Percentiles rank a stretch among this genome's conserved stretches.
phyloP scores from a whole-genome alignment of 805 yeast species.

The Phaffomyces opuntiae region DNA sequence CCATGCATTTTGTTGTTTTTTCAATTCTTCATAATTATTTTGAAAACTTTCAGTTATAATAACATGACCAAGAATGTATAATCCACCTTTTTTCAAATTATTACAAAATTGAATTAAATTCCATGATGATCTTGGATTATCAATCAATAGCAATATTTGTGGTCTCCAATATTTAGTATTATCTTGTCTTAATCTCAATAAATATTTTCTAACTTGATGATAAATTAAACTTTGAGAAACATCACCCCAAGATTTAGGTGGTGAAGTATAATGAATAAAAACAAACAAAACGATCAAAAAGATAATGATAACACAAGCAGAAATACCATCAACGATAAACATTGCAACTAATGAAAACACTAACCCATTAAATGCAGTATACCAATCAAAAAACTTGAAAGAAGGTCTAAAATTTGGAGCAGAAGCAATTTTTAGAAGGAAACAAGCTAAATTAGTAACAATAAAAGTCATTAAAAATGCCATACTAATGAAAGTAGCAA shows the following conservation, averaged over 20 bases:
- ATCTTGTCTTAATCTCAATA: slow-evolving; percentile 75
- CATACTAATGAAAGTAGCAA: slow-evolving; percentile 95
- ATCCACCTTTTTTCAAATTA: slow-evolving; percentile 90
- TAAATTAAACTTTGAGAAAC: slow-evolving; percentile 92
- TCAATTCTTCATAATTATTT: slow-evolving; percentile 58
- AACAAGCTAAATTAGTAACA: slow-evolving; percentile 91
- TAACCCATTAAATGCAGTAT: slow-evolving; percentile 77
- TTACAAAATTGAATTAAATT: slow-evolving; percentile 88
- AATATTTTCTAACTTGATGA: slow-evolving; percentile 92
- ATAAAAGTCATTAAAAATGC: slow-evolving; percentile 94
- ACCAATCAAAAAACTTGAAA: slow-evolving; percentile 75
- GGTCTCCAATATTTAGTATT: slow-evolving; percentile 99
- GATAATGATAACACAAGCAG: slow-evolving; percentile 71
- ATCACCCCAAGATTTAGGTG: slow-evolving; percentile 98
- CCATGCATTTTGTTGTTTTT: slow-evolving; percentile 78
- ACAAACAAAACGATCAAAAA: slow-evolving; percentile 61
- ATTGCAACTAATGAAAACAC: slow-evolving; percentile 68
- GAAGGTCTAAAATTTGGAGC: slow-evolving; percentile 99
- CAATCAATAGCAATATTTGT: slow-evolving; percentile 80
- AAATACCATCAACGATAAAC: slow-evolving; percentile 90
- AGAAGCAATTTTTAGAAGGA: slow-evolving; percentile 74
- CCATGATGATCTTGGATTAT: slow-evolving; percentile 91
- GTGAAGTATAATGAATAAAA: slow-evolving; percentile 81
- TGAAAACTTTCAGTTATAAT: slow-evolving; percentile 61
- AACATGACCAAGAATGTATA: slow-evolving; percentile 89